Evolutionary conservation across 805 yeast genomes (phyloP), one percentile per base, ranked within the genome.

Genomic region (Metschnikowia similis): DNA sequence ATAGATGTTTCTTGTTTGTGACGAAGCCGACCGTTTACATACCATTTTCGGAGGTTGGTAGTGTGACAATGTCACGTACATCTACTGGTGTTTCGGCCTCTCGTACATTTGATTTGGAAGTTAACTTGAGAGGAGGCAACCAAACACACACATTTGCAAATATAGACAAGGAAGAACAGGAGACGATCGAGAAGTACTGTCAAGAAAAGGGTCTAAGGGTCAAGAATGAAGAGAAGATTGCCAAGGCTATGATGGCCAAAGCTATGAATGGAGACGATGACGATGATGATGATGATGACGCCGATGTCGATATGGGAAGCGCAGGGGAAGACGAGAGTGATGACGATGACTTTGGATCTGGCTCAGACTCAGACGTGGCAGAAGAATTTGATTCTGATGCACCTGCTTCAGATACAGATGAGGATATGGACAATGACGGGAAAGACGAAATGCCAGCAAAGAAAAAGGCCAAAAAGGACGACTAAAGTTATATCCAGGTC

Each of bases 11-110:
- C 63, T 71, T 94, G 54, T 92, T 94, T 65, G 85, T 92, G 43
- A 90, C 97, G 26, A 94, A 94, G 66, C 97, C 99, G 41, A 90
- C 97, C 0, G 82, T 94, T 37, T 87, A 87, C 66, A 87, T 94
- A 56, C 96, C 97, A 49, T 87, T 82, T 66, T 74, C 87, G 0
- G 98, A 94, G 59, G 81, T 94, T 36, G 74, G 84, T 47, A 79
- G 76, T 37, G 83, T 94, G 31, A 82, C 87, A 35, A 85, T 94
- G 72, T 87, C 97, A 4, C 84, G 99, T 69, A 87, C 94, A 8
- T 96, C 96, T 8, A 70, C 74, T 2, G 83, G 90, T 0, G 79
- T 83, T 1, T 77, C 89, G 1, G 80, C 88, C 2, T 85, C 95
- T 30, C 83, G 96, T 64, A 94, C 98, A 0, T 94, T 94, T 68